phyloP scores from a whole-genome alignment of 352 stramenopile genomes.

The Pseudoperonospora humuli region DNA sequence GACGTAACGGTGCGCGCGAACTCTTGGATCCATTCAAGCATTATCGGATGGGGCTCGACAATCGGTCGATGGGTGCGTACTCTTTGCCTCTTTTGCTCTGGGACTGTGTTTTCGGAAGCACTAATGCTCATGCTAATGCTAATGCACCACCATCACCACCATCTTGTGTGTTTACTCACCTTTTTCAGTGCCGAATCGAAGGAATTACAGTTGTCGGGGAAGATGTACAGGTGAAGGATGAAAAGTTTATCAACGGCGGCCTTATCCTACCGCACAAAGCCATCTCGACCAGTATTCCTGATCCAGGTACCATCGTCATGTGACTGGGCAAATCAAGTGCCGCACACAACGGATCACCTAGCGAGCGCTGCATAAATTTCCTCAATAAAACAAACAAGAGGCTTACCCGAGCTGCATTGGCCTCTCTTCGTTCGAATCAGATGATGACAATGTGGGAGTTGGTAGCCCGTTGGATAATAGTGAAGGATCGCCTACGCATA shows the following conservation, averaged over 20 bases:
- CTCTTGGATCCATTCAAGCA: constrained; percentile 82
- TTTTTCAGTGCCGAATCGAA: constrained; percentile 67
- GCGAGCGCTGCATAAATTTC: too few relatives aligned
- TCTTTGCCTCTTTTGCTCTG: background rate
- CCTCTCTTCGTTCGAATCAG: constrained; percentile 26
- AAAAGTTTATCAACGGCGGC: constrained; percentile 85
- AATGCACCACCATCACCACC: too few relatives aligned
- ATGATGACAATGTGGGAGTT: constrained; percentile 53
- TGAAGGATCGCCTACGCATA: constrained; percentile 11
- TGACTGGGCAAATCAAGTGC: constrained; percentile 13
- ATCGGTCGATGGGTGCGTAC: constrained; percentile 71
- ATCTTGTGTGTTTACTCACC: background rate
- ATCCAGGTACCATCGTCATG: constrained; percentile 87
- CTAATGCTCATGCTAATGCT: too few relatives aligned
- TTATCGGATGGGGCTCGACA: constrained; percentile 85
- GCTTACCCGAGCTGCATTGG: constrained; percentile 14
- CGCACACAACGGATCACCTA: background rate
- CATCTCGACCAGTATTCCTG: constrained; percentile 79
- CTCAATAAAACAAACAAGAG: constrained; percentile 1
- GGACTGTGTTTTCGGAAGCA: too few relatives aligned
- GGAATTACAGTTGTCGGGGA: constrained; percentile 80
- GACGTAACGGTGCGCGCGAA: constrained; percentile 72
- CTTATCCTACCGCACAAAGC: constrained; percentile 85
- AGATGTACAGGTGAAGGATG: constrained; percentile 84
- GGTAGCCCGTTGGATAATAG: constrained; percentile 29